Base-by-base conservation (phyloP, 345 rosid species). In the Ceriops tagal region DNA sequence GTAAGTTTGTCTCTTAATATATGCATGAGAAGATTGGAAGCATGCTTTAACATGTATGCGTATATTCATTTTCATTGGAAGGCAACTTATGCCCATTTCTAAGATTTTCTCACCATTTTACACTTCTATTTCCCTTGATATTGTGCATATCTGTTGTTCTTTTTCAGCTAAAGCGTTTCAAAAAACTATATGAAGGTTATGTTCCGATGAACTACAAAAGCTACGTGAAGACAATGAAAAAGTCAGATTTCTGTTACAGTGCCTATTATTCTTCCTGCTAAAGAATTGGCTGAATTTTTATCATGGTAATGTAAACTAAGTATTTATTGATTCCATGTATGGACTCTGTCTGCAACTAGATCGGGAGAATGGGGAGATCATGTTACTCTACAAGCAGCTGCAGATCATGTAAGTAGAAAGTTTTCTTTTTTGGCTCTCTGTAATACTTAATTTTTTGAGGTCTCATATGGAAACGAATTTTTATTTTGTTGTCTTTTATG, bases 361-460 rank as follows among this genome's bases (percentile, higher is more conserved):
- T 70, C 70, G 11, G 98, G 97, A 66, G 98, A 93, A 83, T 93
- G 98, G 98, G 98, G 98, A 57, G 98, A 93, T 77, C 98, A 93
- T 77, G 77, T 93, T 28, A 93, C 97, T 69, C 82, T 91, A 58
- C 98, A 93, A 84, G 97, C 97, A 72, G 98, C 98, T 47, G 98
- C 98, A 71, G 98, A 93, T 83, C 77, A 86, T 55, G 98, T 93
- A 80, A 88, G 91, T 83, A 11, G 18, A 43, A 4, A 11, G 49
- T 43, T 43, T 13, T 43, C 16, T 13, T 15, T 56, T 56, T 24
- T 21, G 0, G 18, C 13, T 56, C 19, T 56, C 31, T 56, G 16
- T 56, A 27, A 56, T 10, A 5, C 59, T 56, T 56, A 10, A 22
- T 11, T 21, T 21, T 21, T 56, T 24, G 18, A 56, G 26, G 26